Evolutionary conservation across 108 stramenopile species (phyloP).

Genomic region (Stephanodiscus triporus): DNA sequence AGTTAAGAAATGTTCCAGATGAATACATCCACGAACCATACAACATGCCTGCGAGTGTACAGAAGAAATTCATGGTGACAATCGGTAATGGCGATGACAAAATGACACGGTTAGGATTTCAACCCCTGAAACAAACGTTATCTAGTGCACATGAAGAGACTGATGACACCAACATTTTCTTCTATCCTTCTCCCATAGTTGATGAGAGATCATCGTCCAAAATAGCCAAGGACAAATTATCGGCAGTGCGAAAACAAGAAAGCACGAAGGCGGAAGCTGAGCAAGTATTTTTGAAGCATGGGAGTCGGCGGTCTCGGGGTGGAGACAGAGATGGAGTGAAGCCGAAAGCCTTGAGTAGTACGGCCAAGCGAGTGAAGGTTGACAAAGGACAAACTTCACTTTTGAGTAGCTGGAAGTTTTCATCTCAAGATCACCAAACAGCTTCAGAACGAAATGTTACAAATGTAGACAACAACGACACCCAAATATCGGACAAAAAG

Average conservation of each 20-base stretch:
- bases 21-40: conserved; percentile 72
- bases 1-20: conserved; percentile 53
- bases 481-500: background rate
- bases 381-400: conserved; percentile 26
- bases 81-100: conserved; percentile 24
- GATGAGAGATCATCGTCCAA: conserved; percentile 60
- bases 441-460: background rate
- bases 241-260: conserved; percentile 56
- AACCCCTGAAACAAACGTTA: conserved; percentile 19
- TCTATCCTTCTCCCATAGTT: conserved; percentile 68
- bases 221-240: conserved; percentile 62
- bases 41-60: conserved; percentile 58
- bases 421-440: conserved; percentile 11
- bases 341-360: conserved; percentile 49
- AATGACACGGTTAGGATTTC: background rate
- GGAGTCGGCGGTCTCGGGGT: conserved; percentile 54
- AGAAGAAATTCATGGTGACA: conserved; percentile 40
- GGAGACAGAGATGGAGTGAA: conserved; percentile 52
- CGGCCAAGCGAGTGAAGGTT: conserved; percentile 33
- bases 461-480: background rate
- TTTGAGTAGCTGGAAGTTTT: conserved; percentile 34
- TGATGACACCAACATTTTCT: background rate
- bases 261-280: conserved; percentile 55
- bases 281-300: conserved; percentile 67
- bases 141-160: background rate